phyloP scores from a whole-genome alignment of 148 eudicot species.

The Vaccinium myrtillus region DNA sequence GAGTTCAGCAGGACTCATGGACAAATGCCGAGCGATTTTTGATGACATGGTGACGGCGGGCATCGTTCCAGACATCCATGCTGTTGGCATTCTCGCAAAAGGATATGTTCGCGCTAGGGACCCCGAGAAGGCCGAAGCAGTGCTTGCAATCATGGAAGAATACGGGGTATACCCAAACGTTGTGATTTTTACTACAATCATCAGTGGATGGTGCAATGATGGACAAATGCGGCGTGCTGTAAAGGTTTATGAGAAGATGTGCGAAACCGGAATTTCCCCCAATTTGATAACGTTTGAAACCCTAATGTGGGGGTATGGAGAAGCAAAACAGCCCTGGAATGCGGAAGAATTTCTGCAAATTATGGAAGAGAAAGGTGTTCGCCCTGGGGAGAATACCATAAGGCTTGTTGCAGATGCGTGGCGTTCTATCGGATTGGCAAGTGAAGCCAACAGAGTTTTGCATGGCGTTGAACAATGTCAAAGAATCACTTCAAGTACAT shows the following conservation, averaged over 20 bases:
- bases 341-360: conserved; percentile 65
- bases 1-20: conserved; percentile 88
- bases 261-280: conserved; percentile 59
- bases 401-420: conserved; percentile 80
- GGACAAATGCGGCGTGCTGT: conserved; percentile 78
- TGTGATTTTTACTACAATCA: conserved; percentile 80
- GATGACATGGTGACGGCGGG: conserved; percentile 76
- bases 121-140: conserved; percentile 67
- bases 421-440: conserved; percentile 63
- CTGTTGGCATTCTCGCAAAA: conserved; percentile 90
- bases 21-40: conserved; percentile 71
- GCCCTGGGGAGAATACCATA: conserved; percentile 51
- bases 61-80: conserved; percentile 69
- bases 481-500: not conserved
- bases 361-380: conserved; percentile 60
- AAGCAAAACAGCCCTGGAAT: conserved; percentile 88
- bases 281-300: conserved; percentile 82
- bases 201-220: conserved; percentile 94
- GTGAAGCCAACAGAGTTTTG: conserved; percentile 57
- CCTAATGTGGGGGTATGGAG: conserved; percentile 84
- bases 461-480: conserved; percentile 23
- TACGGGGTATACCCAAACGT: conserved; percentile 59
- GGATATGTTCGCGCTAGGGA: conserved; percentile 81
- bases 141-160: conserved; percentile 50
- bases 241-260: conserved; percentile 64